Percentiles rank a stretch among this genome's conserved stretches.
Conservation (phyloP, 2,329 filamentous ascomycete species). For the Apiospora malaysiana region DNA sequence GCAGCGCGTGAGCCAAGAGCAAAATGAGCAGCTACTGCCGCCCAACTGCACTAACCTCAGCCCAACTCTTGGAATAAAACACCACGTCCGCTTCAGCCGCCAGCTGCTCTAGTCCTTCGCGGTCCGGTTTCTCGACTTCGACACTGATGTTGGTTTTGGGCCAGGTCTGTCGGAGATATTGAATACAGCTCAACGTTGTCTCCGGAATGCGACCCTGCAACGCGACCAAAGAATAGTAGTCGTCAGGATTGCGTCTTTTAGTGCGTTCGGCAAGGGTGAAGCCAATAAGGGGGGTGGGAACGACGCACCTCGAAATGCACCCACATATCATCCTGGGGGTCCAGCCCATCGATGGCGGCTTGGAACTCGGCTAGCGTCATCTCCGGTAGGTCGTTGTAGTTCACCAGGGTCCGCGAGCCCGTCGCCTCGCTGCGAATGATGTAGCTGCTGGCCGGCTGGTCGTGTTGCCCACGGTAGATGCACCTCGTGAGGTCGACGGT, state of each 20-base stretch:
- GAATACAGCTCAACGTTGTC: constrained; percentile 65
- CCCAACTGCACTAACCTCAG: constrained; percentile 56
- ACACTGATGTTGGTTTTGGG: constrained; percentile 64
- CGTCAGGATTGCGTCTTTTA: constrained; percentile 23
- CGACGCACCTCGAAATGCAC: constrained; percentile 73
- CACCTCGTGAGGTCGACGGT: constrained; percentile 59
- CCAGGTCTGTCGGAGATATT: constrained; percentile 53
- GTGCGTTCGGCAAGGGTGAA: constrained; percentile 15
- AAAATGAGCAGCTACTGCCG: not conserved
- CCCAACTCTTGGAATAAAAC: constrained; percentile 77
- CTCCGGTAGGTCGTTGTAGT: constrained; percentile 70
- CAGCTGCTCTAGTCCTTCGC: constrained; percentile 63
- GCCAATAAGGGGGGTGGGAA: constrained; percentile 16
- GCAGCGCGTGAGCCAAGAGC: not conserved
- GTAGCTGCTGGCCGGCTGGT: constrained; percentile 70
- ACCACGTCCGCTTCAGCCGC: constrained; percentile 70
- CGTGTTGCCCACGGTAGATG: constrained; percentile 61
- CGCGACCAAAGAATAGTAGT: not conserved
- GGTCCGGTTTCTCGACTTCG: constrained; percentile 73
- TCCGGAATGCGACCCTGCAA: constrained; percentile 67
- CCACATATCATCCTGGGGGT: constrained; percentile 53
- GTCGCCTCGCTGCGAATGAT: constrained; percentile 66
- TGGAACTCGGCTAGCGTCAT: constrained; percentile 70
- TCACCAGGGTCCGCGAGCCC: constrained; percentile 72
- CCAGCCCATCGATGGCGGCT: constrained; percentile 46